Base-by-base conservation (phyloP, 2,329 filamentous ascomycete species). In the Blastomyces emzantsi region DNA sequence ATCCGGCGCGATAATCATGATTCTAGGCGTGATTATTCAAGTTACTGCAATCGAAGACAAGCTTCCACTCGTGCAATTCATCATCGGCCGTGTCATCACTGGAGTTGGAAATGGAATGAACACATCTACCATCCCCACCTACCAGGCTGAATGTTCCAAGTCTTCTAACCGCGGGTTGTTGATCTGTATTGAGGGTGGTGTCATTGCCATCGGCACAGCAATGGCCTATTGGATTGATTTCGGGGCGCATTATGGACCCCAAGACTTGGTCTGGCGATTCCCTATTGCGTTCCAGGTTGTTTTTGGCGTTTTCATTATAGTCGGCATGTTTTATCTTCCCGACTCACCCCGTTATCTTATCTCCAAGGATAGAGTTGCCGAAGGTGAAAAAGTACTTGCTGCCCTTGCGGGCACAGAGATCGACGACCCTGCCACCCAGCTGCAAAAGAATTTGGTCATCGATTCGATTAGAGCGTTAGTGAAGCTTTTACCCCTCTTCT, bases 141-240 rank as follows among this genome's bases (percentile, higher is more conserved):
- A 79, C 60, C 78, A 81, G 71, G 75, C 78, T 5, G 79, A 81
- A 65, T 80, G 77, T 67, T 77, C 77, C 4, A 74, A 72, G 60
- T 77, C 81, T 0, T 79, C 78, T 64, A 84, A 83, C 69, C 78
- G 82, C 59, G 83, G 83, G 57, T 78, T 83, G n/a, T 73, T 85
- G 56, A 83, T 85, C 66, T 83, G 82, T 68, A 81, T 84, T 63
- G 82, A 78, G 69, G 79, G 76, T 64, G 79, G 77, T 60, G 70
- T 75, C 25, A 77, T 79, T 30, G 76, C 78, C 2, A 75, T 79
- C 59, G 78, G 78, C 13, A 78, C 75, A 0, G 67, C 78, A 3
- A 78, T 80, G 57, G 76, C 77, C 2, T 79, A 80, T 68, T 80
- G 77, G 77, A 73, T 77, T 62, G 75, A 77, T 51, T 79, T 75